These are phyloP conservation scores for Apophysomyces ossiformis DNA, from an alignment of 371 early-diverging fungal species.

Conservation along the genomic window DNA sequence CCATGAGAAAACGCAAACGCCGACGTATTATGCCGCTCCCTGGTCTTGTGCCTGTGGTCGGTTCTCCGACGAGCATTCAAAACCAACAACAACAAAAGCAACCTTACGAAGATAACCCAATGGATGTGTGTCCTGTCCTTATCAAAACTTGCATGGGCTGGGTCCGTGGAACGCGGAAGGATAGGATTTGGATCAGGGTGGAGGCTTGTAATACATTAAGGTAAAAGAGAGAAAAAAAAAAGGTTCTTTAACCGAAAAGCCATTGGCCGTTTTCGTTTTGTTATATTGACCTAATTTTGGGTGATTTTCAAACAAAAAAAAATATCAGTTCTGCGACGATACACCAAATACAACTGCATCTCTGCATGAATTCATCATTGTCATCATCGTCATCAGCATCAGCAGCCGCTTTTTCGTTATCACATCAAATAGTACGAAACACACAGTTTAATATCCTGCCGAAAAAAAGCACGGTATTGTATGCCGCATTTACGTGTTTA, in stretches of 20 bases:
- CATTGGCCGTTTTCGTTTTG: background rate
- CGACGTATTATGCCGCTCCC: background rate
- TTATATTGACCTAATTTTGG: background rate
- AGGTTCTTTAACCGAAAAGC: background rate
- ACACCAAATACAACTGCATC: conserved; percentile 4
- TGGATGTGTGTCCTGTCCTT: background rate
- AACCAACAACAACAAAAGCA: too few species aligned
- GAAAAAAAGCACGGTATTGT: background rate
- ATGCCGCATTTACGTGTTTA: conserved; percentile 4
- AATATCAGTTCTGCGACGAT: background rate
- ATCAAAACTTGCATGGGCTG: conserved; percentile 1
- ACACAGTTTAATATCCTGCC: conserved; percentile 1
- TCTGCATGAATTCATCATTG: background rate
- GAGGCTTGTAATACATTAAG: background rate
- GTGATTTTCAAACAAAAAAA: background rate
- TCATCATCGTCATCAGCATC: background rate
- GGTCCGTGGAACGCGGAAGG: background rate
- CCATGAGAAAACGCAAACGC: background rate
- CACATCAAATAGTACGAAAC: background rate
- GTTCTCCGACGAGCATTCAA: background rate
- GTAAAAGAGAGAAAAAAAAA: background rate
- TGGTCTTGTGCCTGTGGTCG: background rate
- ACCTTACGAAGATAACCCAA: background rate
- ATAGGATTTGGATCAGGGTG: conserved; percentile 4
- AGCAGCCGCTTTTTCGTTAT: background rate